A percentile compares a stretch with the other conserved stretches of the same genome.
These are phyloP conservation scores for Moelleriella libera DNA, from an alignment of 2,329 filamentous ascomycete species.

Conservation along the genomic window DNA sequence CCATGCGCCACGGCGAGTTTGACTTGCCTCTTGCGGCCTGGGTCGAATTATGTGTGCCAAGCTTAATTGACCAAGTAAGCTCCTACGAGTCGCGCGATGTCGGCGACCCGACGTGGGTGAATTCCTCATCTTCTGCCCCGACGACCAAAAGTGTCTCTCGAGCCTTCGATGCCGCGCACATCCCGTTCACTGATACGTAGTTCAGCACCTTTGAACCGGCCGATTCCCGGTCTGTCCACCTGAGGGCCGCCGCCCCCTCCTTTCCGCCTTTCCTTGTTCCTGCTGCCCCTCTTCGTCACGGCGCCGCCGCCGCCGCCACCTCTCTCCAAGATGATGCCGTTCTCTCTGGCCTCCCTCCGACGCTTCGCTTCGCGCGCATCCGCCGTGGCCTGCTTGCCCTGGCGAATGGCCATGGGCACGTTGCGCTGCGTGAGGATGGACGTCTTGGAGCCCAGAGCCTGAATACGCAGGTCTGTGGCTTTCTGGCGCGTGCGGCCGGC, in stretches of 20 bases:
- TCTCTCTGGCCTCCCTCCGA: constrained; percentile 70
- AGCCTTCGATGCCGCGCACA: constrained; percentile 54
- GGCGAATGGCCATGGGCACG: constrained; percentile 79
- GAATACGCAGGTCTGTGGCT: constrained; percentile 72
- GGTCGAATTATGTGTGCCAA: too few species aligned
- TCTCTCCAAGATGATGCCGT: constrained; percentile 75
- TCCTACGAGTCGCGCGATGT: too few species aligned
- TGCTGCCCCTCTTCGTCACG: too few species aligned
- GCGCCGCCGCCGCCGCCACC: constrained; percentile 21
- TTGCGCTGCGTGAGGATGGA: constrained; percentile 66
- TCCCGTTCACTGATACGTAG: constrained; percentile 68
- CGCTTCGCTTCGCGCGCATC: constrained; percentile 53
- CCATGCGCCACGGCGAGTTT: too few species aligned
- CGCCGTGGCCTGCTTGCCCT: constrained; percentile 65
- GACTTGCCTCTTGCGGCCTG: too few species aligned
- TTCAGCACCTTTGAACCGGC: constrained; percentile 66
- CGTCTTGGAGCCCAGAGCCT: constrained; percentile 62
- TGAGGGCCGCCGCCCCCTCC: constrained; percentile 45
- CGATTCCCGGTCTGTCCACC: constrained; percentile 64
- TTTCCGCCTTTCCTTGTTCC: constrained; percentile 22
- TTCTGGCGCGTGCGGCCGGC: constrained; percentile 63
- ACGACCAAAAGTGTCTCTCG: constrained; percentile 25
- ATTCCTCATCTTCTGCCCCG: constrained; percentile 14
- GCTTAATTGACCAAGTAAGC: too few species aligned
- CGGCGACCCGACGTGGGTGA: too few species aligned